Evolutionary conservation across 768 basidiomycete species (phyloP).

Genomic region (Strobilomyces confusus): DNA sequence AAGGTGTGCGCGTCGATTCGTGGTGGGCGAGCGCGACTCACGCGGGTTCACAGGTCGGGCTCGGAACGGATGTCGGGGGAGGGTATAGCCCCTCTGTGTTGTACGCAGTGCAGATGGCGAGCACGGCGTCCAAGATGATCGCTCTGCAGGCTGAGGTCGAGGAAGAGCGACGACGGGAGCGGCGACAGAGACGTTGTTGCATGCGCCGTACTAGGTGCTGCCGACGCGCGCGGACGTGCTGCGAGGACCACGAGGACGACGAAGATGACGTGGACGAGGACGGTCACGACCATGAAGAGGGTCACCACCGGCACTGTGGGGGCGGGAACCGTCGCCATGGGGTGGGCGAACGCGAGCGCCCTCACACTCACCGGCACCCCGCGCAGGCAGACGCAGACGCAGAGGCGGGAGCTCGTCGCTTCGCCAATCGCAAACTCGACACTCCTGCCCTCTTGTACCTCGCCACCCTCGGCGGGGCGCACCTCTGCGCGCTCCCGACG

Average conservation of each 20-base stretch:
- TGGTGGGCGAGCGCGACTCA: neutral
- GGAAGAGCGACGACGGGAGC: slow-evolving; percentile 3
- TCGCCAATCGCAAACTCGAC: slow-evolving; percentile 57
- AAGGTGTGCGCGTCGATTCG: slow-evolving; percentile 47
- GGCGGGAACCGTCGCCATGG: too few relatives aligned
- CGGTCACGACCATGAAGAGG: too few relatives aligned
- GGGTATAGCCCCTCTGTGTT: slow-evolving; percentile 81
- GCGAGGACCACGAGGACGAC: neutral
- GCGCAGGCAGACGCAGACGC: too few relatives aligned
- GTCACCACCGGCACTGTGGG: too few relatives aligned
- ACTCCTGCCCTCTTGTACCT: slow-evolving; percentile 76
- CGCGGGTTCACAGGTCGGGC: slow-evolving; percentile 60
- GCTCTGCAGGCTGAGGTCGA: slow-evolving; percentile 39
- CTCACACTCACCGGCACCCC: too few relatives aligned
- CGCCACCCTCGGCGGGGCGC: slow-evolving; percentile 86
- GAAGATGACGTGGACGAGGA: neutral
- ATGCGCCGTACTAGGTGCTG: neutral
- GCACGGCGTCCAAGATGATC: slow-evolving; percentile 75
- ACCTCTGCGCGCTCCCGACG: slow-evolving; percentile 64
- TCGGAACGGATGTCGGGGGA: slow-evolving; percentile 89
- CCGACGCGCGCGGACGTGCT: neutral
- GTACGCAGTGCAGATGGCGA: slow-evolving; percentile 66
- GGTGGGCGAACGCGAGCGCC: too few relatives aligned
- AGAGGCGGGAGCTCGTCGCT: too few relatives aligned
- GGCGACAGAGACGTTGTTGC: neutral